Conservation (phyloP, 257 asterid genomes). For the Solanum sparsipilum region DNA sequence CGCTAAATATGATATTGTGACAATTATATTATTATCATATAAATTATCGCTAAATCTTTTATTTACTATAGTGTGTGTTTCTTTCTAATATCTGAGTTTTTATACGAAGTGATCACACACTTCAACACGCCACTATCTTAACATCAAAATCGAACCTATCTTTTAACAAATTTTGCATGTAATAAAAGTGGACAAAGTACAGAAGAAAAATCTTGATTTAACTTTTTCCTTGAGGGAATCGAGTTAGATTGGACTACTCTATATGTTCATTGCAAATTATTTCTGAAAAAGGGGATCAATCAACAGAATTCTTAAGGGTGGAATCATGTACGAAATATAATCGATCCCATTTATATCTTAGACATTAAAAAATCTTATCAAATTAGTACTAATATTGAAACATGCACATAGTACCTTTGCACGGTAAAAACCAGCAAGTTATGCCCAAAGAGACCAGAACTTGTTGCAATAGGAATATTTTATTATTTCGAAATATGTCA, state of each 20-base stretch:
- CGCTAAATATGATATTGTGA: background rate
- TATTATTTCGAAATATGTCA: background rate
- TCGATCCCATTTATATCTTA: too few relatives aligned
- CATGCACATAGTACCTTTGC: background rate
- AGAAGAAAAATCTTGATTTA: background rate
- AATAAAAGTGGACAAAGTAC: background rate
- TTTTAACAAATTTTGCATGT: background rate
- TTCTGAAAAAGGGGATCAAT: background rate
- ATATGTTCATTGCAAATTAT: background rate
- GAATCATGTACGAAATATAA: background rate
- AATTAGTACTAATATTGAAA: background rate
- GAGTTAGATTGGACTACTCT: background rate
- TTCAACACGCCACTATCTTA: background rate
- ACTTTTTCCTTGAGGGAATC: background rate
- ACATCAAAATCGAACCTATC: background rate
- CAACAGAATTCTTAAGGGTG: background rate
- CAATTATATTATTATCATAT: too few relatives aligned
- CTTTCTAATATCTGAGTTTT: background rate
- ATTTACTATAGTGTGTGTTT: background rate
- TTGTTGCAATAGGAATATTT: background rate
- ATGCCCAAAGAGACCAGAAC: conserved; percentile 10
- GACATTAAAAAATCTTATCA: background rate
- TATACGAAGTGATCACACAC: background rate
- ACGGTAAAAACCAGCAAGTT: background rate
- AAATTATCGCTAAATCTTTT: too few relatives aligned